Percentiles rank a stretch among this genome's conserved stretches.
Conservation (phyloP, 2,329 filamentous ascomycete genomes). For the Epichloe hybrida region DNA sequence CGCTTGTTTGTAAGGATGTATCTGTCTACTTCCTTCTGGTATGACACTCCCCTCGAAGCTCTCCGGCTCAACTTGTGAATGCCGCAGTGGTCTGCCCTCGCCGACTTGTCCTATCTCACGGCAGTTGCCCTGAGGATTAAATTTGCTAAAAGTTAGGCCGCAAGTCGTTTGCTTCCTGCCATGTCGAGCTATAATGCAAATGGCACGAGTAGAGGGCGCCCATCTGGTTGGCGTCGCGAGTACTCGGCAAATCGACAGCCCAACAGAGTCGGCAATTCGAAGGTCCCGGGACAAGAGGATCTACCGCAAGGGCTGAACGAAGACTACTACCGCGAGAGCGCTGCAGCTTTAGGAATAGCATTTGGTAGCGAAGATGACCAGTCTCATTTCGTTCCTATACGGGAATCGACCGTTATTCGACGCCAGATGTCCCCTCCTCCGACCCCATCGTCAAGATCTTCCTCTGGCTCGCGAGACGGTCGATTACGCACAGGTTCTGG, state of each 20-base stretch:
- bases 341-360: constrained; percentile 2
- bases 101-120: background rate
- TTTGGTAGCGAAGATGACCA: background rate
- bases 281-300: background rate
- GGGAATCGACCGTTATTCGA: background rate
- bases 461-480: constrained; percentile 13
- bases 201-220: background rate
- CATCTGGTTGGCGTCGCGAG: background rate
- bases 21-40: background rate
- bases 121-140: background rate
- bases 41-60: too few relatives aligned
- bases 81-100: background rate
- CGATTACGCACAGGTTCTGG: constrained; percentile 5
- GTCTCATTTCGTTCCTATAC: background rate
- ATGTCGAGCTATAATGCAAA: background rate
- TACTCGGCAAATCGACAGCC: background rate
- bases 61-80: too few relatives aligned
- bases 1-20: background rate
- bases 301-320: constrained; percentile 1
- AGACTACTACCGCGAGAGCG: constrained; percentile 1
- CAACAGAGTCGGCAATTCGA: background rate
- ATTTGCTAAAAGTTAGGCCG: background rate
- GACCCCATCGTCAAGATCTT: constrained; percentile 11
- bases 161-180: background rate
- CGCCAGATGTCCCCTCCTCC: background rate